Conservation (phyloP, 2,329 filamentous ascomycete genomes). For the Sclerotinia subarctica region DNA sequence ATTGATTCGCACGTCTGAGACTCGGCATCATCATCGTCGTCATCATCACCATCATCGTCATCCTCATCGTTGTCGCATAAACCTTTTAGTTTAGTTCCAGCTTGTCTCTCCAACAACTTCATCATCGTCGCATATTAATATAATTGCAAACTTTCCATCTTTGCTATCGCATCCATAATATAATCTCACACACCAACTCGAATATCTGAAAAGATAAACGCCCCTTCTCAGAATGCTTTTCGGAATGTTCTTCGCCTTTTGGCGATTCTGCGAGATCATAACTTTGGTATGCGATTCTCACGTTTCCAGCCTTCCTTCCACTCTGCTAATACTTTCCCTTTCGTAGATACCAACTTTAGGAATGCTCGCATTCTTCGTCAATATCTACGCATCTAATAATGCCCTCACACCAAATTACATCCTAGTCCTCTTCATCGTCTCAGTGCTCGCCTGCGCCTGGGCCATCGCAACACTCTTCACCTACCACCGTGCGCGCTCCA, state of each 20-base stretch:
- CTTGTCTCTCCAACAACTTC: background rate
- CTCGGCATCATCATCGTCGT: background rate
- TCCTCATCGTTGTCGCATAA: conserved; percentile 14
- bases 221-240: conserved; percentile 51
- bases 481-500: conserved; percentile 60
- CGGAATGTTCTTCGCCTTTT: conserved; percentile 60
- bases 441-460: conserved; percentile 61
- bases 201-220: background rate
- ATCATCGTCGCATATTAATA: background rate
- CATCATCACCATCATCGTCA: background rate
- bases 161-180: background rate
- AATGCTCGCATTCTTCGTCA: conserved; percentile 65
- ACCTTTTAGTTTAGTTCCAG: conserved; percentile 7
- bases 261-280: conserved; percentile 59
- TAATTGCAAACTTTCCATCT: background rate
- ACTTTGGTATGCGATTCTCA: conserved; percentile 52
- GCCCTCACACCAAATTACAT: conserved; percentile 59
- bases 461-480: conserved; percentile 62
- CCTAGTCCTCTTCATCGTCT: conserved; percentile 66
- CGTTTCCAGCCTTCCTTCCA: background rate
- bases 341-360: conserved; percentile 60
- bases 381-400: conserved; percentile 56
- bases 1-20: conserved; percentile 5
- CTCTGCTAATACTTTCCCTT: conserved; percentile 9
- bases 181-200: background rate